A percentile compares a stretch with the other conserved stretches of the same genome.
Evolutionary conservation across 371 early-diverging fungal species (phyloP).

Genomic region (Nosema granulosis): DNA sequence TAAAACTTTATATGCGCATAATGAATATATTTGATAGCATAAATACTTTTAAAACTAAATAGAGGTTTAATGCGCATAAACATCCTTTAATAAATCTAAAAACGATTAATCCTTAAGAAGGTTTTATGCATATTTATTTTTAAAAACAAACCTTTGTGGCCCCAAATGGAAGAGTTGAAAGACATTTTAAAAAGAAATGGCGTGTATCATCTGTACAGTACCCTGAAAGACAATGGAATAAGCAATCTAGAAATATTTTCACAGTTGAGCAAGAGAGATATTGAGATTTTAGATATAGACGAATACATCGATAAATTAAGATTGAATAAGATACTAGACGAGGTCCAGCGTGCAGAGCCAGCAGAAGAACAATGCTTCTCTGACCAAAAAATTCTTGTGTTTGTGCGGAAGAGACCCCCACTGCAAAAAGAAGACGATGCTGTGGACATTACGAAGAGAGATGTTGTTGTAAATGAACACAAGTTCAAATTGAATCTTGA

Average conservation of each 20-base stretch:
- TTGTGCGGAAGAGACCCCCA: conserved; percentile 59
- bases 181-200: neutral
- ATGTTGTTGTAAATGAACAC: conserved; percentile 63
- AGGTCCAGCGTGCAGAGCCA: neutral
- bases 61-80: too few relatives aligned
- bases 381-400: conserved; percentile 52
- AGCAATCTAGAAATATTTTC: neutral
- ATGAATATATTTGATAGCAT: too few relatives aligned
- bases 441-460: conserved; percentile 19
- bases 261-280: neutral
- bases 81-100: too few relatives aligned
- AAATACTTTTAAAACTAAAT: too few relatives aligned
- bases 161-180: too few relatives aligned
- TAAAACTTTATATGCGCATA: too few relatives aligned
- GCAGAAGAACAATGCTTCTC: too few relatives aligned
- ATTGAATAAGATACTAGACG: neutral
- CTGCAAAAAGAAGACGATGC: conserved; percentile 34
- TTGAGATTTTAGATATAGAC: neutral
- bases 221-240: neutral
- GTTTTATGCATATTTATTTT: too few relatives aligned
- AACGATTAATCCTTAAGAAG: too few relatives aligned
- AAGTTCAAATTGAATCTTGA: conserved; percentile 78
- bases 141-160: too few relatives aligned
- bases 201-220: neutral
- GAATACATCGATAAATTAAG: neutral